A percentile compares a stretch with the other conserved stretches of the same genome.
Evolutionary conservation across 257 asterid species (phyloP).

Genomic region (Solanum lignicaule): DNA sequence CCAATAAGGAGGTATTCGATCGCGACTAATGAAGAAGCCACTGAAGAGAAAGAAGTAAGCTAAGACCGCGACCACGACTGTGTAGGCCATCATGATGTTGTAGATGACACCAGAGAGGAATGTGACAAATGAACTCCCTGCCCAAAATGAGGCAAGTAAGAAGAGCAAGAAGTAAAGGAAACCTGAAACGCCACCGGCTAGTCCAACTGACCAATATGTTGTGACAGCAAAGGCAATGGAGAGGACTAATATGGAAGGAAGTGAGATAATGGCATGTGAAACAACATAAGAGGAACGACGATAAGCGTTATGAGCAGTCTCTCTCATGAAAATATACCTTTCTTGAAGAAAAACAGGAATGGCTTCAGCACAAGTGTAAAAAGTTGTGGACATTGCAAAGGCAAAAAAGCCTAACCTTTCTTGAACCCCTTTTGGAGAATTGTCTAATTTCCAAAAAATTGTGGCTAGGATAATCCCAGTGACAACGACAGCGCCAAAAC

Average conservation of each 20-base stretch:
- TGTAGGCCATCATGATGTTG: conserved; percentile 31
- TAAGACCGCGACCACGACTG: conserved; percentile 23
- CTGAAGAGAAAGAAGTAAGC: conserved; percentile 32
- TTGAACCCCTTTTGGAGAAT: conserved; percentile 38
- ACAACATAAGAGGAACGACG: conserved; percentile 44
- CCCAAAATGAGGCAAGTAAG: conserved; percentile 31
- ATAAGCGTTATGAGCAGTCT: conserved; percentile 37
- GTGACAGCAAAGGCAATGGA: conserved; percentile 13
- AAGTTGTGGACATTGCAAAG: conserved; percentile 43
- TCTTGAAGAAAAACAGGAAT: conserved; percentile 39
- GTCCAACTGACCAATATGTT: conserved; percentile 33
- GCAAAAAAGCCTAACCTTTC: conserved; percentile 42
- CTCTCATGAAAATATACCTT: conserved; percentile 41
- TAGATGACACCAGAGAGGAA: conserved; percentile 30
- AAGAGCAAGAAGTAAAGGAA: conserved; percentile 24
- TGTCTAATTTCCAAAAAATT: conserved; percentile 24
- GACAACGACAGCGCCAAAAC: conserved; percentile 31
- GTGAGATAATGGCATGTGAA: conserved; percentile 24
- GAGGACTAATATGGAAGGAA: conserved; percentile 26
- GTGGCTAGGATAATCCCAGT: conserved; percentile 40
- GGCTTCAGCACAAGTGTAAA: conserved; percentile 49
- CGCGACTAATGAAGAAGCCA: conserved; percentile 27
- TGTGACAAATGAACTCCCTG: conserved; percentile 33
- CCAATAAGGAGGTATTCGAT: conserved; percentile 29
- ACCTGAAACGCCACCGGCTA: conserved; percentile 29